phyloP scores from a whole-genome alignment of 2,329 filamentous ascomycete species.

The Fulvia fulva region DNA sequence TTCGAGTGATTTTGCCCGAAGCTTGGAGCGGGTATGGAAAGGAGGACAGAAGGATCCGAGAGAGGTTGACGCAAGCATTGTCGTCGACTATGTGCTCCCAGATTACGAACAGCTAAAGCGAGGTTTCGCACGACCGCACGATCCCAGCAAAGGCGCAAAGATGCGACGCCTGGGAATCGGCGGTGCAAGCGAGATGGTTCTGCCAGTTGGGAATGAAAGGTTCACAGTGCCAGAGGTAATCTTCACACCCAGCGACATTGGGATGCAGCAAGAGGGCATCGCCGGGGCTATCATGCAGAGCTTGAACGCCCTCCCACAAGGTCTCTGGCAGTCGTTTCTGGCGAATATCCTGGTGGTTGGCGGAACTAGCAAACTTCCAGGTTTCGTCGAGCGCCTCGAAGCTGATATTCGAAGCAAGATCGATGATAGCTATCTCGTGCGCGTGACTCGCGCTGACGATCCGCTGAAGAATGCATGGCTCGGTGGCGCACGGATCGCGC shows the following conservation, averaged over 20 bases:
- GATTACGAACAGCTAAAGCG: constrained; percentile 64
- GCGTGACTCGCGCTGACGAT: constrained; percentile 65
- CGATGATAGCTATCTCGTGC: constrained; percentile 69
- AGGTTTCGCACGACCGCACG: constrained; percentile 73
- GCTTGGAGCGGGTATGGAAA: constrained; percentile 83
- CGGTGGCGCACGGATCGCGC: constrained; percentile 75
- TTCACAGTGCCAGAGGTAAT: constrained; percentile 87
- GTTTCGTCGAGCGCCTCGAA: constrained; percentile 71
- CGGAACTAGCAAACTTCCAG: constrained; percentile 74
- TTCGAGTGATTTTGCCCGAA: constrained; percentile 54
- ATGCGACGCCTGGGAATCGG: constrained; percentile 48
- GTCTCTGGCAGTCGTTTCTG: constrained; percentile 76
- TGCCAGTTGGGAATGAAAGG: constrained; percentile 86
- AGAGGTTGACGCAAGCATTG: constrained; percentile 51
- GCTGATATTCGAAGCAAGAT: constrained; percentile 28
- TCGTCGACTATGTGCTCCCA: constrained; percentile 87
- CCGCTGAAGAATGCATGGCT: constrained; percentile 80
- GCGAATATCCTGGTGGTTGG: constrained; percentile 88
- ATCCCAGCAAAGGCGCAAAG: constrained; percentile 58
- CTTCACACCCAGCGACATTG: constrained; percentile 81
- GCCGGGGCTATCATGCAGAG: constrained; percentile 79
- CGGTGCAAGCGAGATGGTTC: constrained; percentile 64
- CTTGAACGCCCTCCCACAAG: constrained; percentile 69
- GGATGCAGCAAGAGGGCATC: constrained; percentile 76
- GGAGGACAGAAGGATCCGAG: constrained; percentile 60